Conservation (phyloP, 1,284 basidiomycete genomes). For the Hypsizygus ulmarius region DNA sequence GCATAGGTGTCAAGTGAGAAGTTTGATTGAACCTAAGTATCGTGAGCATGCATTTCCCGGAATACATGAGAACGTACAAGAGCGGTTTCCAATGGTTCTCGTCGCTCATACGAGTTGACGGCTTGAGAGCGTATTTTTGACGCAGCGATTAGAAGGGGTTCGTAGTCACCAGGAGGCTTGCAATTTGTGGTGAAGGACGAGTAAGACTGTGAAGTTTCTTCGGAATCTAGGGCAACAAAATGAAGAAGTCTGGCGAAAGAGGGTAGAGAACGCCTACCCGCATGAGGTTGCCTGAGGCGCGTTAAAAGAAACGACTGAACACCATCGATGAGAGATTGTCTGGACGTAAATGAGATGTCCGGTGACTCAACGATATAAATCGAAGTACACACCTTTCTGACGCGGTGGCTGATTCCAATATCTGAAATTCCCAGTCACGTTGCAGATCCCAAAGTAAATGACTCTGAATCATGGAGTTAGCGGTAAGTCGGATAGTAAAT, state of each 20-base stretch:
- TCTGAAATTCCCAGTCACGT: slow-evolving; percentile 73
- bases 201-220: slow-evolving; percentile 80
- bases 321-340: slow-evolving; percentile 38
- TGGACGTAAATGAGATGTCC: slow-evolving; percentile 19
- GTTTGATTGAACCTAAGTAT: slow-evolving; percentile 39
- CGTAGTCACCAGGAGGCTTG: slow-evolving; percentile 74
- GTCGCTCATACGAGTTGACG: slow-evolving; percentile 56
- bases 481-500: slow-evolving; percentile 1
- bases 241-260: background rate
- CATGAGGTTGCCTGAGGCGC: slow-evolving; percentile 68
- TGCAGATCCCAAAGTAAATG: slow-evolving; percentile 70
- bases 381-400: slow-evolving; percentile 44
- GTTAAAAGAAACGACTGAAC: slow-evolving; percentile 52
- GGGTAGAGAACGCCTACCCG: slow-evolving; percentile 43
- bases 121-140: slow-evolving; percentile 66
- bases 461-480: slow-evolving; percentile 44
- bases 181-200: slow-evolving; percentile 84
- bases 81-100: slow-evolving; percentile 58
- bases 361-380: background rate
- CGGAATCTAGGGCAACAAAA: slow-evolving; percentile 47
- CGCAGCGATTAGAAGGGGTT: slow-evolving; percentile 69
- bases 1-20: slow-evolving; percentile 61
- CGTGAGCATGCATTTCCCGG: slow-evolving; percentile 6
- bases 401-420: slow-evolving; percentile 45
- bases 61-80: slow-evolving; percentile 42